These are phyloP conservation scores for Septoria linicola DNA, from an alignment of 2,329 filamentous ascomycete genomes.

Conservation along the genomic window DNA sequence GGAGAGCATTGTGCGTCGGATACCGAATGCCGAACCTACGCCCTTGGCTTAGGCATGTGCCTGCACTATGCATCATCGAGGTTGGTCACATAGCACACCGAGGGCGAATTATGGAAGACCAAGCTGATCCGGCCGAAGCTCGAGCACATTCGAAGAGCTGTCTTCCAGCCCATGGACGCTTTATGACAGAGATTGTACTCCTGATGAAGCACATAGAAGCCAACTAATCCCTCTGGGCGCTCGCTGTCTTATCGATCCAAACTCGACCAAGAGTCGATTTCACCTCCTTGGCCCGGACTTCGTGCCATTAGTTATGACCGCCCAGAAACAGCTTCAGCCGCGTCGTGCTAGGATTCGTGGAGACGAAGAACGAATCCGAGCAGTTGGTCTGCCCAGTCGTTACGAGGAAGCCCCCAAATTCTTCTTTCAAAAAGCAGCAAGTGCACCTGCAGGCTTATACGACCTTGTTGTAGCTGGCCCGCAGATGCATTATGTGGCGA, in stretches of 20 bases:
- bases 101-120: neutral
- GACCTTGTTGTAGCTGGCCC: conserved; percentile 7
- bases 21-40: neutral
- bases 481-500: conserved; percentile 7
- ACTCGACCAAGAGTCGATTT: neutral
- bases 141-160: neutral
- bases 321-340: neutral
- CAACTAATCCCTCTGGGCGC: neutral
- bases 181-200: neutral
- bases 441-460: neutral
- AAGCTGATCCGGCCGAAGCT: neutral
- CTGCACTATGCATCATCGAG: neutral
- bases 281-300: neutral
- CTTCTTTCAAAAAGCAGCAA: conserved; percentile 8
- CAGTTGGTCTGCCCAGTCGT: too few relatives aligned
- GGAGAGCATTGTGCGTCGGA: neutral
- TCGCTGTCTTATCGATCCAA: neutral
- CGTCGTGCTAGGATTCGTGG: neutral
- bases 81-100: neutral
- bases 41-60: neutral
- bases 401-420: neutral
- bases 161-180: neutral
- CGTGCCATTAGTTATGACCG: neutral
- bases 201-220: neutral
- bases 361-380: too few relatives aligned